A percentile compares a stretch with the other conserved stretches of the same genome.
Conservation (phyloP, 2,329 filamentous ascomycete genomes). For the Pestalotiopsis fici region DNA sequence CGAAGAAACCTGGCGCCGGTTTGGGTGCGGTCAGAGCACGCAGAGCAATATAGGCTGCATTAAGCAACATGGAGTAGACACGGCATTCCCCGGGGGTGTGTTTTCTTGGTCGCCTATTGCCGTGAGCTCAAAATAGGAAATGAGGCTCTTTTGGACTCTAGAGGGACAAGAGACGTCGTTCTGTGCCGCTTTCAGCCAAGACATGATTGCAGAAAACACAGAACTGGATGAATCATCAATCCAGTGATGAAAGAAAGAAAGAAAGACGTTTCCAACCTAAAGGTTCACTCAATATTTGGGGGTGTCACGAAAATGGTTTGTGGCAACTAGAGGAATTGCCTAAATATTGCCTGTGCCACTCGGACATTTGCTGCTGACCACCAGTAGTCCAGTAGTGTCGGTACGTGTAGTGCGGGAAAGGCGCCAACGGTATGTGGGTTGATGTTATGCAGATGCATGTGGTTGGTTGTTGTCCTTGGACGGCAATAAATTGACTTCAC, state of each 20-base stretch:
- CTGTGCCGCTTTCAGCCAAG: not conserved
- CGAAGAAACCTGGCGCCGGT: not conserved
- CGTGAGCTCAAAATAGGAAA: not conserved
- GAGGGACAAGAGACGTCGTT: not conserved
- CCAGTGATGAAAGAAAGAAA: not conserved
- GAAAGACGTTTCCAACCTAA: no score
- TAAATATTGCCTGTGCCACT: not conserved
- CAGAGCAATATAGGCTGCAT: constrained; percentile 2
- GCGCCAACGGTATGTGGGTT: not conserved
- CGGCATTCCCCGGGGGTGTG: not conserved
- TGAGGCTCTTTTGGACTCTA: not conserved
- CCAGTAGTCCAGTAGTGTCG: not conserved
- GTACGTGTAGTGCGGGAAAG: not conserved
- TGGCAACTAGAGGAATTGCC: not conserved
- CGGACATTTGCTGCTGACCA: constrained; percentile 2
- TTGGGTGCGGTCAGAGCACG: not conserved
- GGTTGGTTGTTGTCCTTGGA: not conserved
- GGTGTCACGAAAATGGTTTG: not conserved
- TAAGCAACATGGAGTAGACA: not conserved
- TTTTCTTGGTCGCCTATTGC: not conserved
- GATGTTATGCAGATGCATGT: not conserved
- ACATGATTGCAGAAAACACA: not conserved
- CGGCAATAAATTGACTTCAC: not conserved
- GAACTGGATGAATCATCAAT: not conserved
- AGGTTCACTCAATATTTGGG: no score